phyloP scores from a whole-genome alignment of 1,284 basidiomycete species.

The Lentinula novae-zelandiae region DNA sequence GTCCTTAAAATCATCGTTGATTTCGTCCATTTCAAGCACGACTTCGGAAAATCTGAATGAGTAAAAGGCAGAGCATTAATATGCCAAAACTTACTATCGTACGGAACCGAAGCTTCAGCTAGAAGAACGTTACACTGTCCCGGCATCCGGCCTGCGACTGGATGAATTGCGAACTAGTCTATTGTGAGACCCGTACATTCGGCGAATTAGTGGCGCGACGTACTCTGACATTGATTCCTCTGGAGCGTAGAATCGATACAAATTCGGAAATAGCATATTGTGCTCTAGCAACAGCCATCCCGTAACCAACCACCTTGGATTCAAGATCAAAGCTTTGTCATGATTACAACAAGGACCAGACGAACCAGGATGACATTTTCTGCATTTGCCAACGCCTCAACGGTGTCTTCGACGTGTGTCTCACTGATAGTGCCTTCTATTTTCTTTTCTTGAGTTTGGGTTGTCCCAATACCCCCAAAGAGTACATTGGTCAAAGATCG shows the following conservation, averaged over 20 bases:
- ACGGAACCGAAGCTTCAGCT: slow-evolving; percentile 84
- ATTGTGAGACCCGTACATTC: slow-evolving; percentile 8
- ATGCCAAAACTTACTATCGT: slow-evolving; percentile 62
- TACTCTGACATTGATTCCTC: slow-evolving; percentile 69
- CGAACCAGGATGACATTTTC: slow-evolving; percentile 80
- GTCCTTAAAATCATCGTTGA: slow-evolving; percentile 83
- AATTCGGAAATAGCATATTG: slow-evolving; percentile 87
- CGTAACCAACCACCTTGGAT: slow-evolving; percentile 57
- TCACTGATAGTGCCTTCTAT: slow-evolving; percentile 79
- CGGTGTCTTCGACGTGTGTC: slow-evolving; percentile 74
- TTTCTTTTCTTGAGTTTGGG: slow-evolving; percentile 57
- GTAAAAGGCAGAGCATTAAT: background rate
- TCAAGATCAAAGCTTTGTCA: background rate
- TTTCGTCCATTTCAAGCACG: slow-evolving; percentile 88
- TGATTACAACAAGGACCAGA: background rate
- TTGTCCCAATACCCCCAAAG: slow-evolving; percentile 73
- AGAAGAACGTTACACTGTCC: slow-evolving; percentile 85
- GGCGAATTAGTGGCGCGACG: slow-evolving; percentile 14
- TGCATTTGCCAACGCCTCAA: slow-evolving; percentile 70
- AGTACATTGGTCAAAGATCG: slow-evolving; percentile 74
- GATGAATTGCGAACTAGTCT: slow-evolving; percentile 54
- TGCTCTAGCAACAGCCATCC: slow-evolving; percentile 87
- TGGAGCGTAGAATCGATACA: slow-evolving; percentile 62
- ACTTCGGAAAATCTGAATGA: slow-evolving; percentile 38
- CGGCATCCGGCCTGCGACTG: slow-evolving; percentile 74